Conservation (phyloP, 1,284 basidiomycete species). For the Irpex lacteus region DNA sequence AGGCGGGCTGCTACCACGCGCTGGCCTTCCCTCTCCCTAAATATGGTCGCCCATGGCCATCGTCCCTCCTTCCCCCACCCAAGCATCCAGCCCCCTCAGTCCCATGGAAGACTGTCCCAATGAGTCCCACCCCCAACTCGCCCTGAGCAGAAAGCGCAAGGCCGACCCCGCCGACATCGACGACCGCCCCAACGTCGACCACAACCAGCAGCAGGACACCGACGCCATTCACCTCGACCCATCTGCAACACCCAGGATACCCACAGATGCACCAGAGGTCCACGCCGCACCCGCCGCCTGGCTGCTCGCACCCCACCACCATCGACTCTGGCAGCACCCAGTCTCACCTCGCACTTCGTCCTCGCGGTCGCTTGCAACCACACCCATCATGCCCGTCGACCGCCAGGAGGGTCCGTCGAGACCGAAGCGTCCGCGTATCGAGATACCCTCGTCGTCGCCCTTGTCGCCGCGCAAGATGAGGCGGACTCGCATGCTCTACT, state of each 20-base stretch:
- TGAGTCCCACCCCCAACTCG: slow-evolving; percentile 39
- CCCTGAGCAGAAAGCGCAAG: slow-evolving; percentile 52
- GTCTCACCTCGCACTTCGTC: not conserved
- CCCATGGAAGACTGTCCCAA: slow-evolving; percentile 54
- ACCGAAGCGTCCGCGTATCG: slow-evolving; percentile 36
- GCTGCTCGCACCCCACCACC: slow-evolving; percentile 21
- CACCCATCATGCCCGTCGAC: slow-evolving; percentile 21
- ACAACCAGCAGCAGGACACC: slow-evolving; percentile 19
- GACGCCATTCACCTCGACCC: slow-evolving; percentile 30
- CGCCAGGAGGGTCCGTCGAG: slow-evolving; percentile 29
- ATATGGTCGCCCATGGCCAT: slow-evolving; percentile 29
- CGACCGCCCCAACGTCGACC: slow-evolving; percentile 28
- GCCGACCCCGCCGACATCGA: slow-evolving; percentile 47
- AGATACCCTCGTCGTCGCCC: slow-evolving; percentile 25
- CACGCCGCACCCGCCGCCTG: slow-evolving; percentile 23
- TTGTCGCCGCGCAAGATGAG: slow-evolving; percentile 23
- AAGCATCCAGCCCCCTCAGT: slow-evolving; percentile 16
- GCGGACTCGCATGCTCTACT: slow-evolving; percentile 21
- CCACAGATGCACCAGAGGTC: slow-evolving; percentile 25
- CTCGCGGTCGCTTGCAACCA: slow-evolving; percentile 15
- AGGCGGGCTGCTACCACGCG: slow-evolving; percentile 31
- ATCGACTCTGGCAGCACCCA: slow-evolving; percentile 1
- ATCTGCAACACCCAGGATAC: slow-evolving; percentile 34
- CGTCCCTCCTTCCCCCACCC: slow-evolving; percentile 27
- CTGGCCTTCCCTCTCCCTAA: slow-evolving; percentile 29